Evolutionary conservation across 2,329 filamentous ascomycete genomes (phyloP).

Genomic region (Ophiostoma piceae): DNA sequence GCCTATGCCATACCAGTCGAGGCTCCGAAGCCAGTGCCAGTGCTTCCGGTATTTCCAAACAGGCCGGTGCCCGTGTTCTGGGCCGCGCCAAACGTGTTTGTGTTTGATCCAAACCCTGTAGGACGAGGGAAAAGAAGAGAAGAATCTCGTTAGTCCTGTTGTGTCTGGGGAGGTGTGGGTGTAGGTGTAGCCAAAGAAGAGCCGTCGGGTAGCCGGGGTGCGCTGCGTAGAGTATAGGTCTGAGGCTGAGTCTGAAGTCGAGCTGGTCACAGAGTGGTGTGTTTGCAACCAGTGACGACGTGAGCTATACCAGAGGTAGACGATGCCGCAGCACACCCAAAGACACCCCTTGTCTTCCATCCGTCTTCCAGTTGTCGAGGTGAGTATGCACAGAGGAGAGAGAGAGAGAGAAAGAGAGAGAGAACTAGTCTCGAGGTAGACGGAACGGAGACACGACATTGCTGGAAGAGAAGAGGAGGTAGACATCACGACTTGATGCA

Average conservation of each 20-base stretch:
- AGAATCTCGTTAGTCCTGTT: conserved; percentile 28
- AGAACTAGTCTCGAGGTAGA: neutral
- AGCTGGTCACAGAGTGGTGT: neutral
- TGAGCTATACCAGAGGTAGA: neutral
- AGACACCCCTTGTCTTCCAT: neutral
- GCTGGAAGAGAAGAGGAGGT: neutral
- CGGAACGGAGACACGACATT: neutral
- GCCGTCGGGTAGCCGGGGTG: no score
- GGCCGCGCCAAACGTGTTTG: conserved; percentile 36
- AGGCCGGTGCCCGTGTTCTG: conserved; percentile 42
- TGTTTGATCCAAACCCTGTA: conserved; percentile 25
- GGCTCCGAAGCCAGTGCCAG: conserved; percentile 26
- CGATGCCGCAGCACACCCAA: neutral
- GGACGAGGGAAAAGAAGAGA: conserved; percentile 18
- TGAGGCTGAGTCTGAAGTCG: no score
- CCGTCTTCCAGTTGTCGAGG: conserved; percentile 14
- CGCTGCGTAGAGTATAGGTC: neutral
- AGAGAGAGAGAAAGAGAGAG: conserved; percentile 3
- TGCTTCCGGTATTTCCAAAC: conserved; percentile 37
- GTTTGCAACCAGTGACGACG: neutral
- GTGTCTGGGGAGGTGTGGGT: conserved; percentile 24
- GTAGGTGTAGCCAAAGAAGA: neutral
- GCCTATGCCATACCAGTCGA: conserved; percentile 27
- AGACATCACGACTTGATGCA: conserved; percentile 11
- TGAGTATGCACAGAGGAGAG: neutral